phyloP scores from a whole-genome alignment of 2,329 filamentous ascomycete species.

The Hypoxylon sp. region DNA sequence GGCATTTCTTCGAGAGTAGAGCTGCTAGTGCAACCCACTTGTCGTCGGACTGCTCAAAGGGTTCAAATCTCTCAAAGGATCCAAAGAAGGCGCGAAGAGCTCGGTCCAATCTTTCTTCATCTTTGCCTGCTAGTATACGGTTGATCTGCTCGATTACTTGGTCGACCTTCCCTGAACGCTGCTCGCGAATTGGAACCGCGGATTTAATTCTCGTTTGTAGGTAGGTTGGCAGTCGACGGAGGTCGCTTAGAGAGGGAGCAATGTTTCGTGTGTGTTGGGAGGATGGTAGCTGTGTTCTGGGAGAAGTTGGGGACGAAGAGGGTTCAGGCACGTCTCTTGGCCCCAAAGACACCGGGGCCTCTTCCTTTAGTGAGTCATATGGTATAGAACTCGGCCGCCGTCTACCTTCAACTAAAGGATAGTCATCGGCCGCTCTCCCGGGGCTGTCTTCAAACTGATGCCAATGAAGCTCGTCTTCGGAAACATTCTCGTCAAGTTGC shows the following conservation, averaged over 20 bases:
- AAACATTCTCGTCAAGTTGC: slow-evolving; percentile 36
- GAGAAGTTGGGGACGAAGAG: slow-evolving; percentile 3
- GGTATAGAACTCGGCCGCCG: background rate
- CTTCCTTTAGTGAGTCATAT: background rate
- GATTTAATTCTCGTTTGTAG: slow-evolving; percentile 1
- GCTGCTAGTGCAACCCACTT: slow-evolving; percentile 47
- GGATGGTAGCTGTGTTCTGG: slow-evolving; percentile 2
- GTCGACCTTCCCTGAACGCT: background rate
- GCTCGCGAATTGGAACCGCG: background rate
- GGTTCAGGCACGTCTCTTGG: background rate
- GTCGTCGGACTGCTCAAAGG: slow-evolving; percentile 27
- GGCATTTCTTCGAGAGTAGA: slow-evolving; percentile 52
- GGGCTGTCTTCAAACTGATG: slow-evolving; percentile 25
- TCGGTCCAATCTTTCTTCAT: slow-evolving; percentile 39
- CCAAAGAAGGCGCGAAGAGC: slow-evolving; percentile 42
- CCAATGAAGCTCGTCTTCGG: slow-evolving; percentile 37
- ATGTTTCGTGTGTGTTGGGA: background rate
- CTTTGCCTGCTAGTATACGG: slow-evolving; percentile 24
- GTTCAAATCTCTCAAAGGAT: slow-evolving; percentile 12
- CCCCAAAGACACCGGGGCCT: background rate
- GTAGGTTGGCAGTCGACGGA: background rate
- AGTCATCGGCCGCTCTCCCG: background rate
- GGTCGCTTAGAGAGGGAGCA: background rate
- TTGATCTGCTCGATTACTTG: slow-evolving; percentile 5
- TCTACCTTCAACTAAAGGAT: background rate